Evolutionary conservation across 2,329 filamentous ascomycete species (phyloP).

Genomic region (Aspergillus hiratsukae): DNA sequence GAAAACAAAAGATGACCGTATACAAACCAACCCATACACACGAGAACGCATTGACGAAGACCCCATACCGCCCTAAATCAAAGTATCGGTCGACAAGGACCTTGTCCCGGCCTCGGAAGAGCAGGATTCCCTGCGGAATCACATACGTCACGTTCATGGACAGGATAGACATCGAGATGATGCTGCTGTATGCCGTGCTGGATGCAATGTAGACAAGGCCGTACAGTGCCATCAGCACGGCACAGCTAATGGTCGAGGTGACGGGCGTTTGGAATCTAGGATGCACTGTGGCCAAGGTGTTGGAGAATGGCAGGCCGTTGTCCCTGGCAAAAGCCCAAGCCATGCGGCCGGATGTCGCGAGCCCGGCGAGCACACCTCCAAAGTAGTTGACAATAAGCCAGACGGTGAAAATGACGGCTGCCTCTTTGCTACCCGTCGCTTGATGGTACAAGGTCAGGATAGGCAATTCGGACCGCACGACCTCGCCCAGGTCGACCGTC

Average conservation of each 20-base stretch:
- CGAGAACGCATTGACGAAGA: conserved; percentile 38
- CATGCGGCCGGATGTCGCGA: conserved; percentile 9
- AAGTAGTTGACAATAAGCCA: conserved; percentile 34
- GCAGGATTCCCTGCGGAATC: conserved; percentile 41
- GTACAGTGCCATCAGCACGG: conserved; percentile 44
- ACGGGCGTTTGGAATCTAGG: conserved; percentile 26
- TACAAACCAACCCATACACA: conserved; percentile 44
- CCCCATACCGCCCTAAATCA: conserved; percentile 32
- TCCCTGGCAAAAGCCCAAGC: conserved; percentile 10
- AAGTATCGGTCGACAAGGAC: conserved; percentile 21
- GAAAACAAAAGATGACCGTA: conserved; percentile 46
- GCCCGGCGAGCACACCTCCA: conserved; percentile 25
- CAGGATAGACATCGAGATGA: conserved; percentile 34
- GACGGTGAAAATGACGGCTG: conserved; percentile 13
- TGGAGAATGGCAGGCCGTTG: conserved; percentile 14
- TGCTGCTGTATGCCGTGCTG: conserved; percentile 38
- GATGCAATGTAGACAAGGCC: conserved; percentile 27
- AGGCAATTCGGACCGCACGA: conserved; percentile 13
- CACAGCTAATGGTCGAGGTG: conserved; percentile 40
- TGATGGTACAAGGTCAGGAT: conserved; percentile 18
- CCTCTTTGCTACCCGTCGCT: conserved; percentile 10
- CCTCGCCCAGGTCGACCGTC: conserved; percentile 13
- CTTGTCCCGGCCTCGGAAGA: conserved; percentile 32
- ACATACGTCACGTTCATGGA: conserved; percentile 38
- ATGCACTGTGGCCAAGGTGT: conserved; percentile 14